Evolutionary conservation across 2,329 filamentous ascomycete genomes (phyloP).

Genomic region (Epichloe typhina): DNA sequence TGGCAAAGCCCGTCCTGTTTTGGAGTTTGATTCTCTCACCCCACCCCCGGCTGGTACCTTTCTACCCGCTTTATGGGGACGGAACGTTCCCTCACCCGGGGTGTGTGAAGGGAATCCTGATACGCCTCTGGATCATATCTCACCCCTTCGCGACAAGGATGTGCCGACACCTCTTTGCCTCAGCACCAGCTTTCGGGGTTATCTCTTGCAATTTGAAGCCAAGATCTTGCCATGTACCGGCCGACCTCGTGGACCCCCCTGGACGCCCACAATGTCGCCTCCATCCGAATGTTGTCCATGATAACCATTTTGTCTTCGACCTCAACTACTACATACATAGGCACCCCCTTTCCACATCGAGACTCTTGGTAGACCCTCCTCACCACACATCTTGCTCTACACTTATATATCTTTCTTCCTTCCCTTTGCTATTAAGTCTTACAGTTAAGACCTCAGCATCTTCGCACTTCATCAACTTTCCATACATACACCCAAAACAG

Average conservation of each 20-base stretch:
- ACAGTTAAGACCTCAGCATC: neutral
- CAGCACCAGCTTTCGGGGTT: conserved; percentile 4
- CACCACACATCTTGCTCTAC: neutral
- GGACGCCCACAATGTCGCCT: conserved; percentile 1
- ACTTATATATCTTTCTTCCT: conserved; percentile 5
- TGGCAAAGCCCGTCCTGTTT: neutral
- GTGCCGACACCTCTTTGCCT: neutral
- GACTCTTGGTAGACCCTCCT: neutral
- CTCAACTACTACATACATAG: conserved; percentile 3
- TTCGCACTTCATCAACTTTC: neutral
- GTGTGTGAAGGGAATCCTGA: neutral
- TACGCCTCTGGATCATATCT: neutral
- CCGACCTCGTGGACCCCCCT: conserved; percentile 1
- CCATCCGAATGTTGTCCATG: neutral
- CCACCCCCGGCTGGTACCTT: neutral
- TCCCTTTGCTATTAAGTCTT: neutral
- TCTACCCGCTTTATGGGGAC: conserved; percentile 6
- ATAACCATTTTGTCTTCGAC: conserved; percentile 1
- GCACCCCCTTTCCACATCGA: conserved; percentile 2
- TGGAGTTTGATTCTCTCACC: conserved; percentile 3
- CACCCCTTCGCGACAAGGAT: conserved; percentile 2
- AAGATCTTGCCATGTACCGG: conserved; percentile 7
- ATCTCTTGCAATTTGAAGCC: conserved; percentile 3
- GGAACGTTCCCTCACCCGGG: conserved; percentile 2
- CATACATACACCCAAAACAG: neutral